Percentiles rank a stretch among this genome's conserved stretches.
Evolutionary conservation across 2,329 filamentous ascomycete species (phyloP).

Genomic region (Leptodontidium sp.): DNA sequence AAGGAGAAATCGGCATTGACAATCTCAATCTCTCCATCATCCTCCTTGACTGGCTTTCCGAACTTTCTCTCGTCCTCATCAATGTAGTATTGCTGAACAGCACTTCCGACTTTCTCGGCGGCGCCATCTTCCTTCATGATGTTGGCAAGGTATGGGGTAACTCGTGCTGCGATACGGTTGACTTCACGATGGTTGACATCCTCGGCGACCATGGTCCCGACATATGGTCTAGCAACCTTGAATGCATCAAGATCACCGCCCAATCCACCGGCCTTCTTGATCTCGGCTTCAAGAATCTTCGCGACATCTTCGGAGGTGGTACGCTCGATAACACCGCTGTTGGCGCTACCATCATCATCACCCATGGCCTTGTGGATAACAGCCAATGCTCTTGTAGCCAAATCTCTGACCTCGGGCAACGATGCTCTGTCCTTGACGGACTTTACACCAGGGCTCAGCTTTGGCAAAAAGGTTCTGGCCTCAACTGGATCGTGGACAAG

Average conservation of each 20-base stretch:
- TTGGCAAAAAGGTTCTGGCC: slow-evolving; percentile 92
- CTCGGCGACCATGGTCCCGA: slow-evolving; percentile 85
- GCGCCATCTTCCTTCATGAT: slow-evolving; percentile 70
- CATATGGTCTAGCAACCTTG: slow-evolving; percentile 74
- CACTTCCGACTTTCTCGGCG: slow-evolving; percentile 70
- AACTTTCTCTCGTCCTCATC: slow-evolving; percentile 89
- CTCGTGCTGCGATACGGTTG: slow-evolving; percentile 71
- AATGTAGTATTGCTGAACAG: slow-evolving; percentile 79
- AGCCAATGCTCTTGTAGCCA: slow-evolving; percentile 80
- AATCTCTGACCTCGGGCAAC: slow-evolving; percentile 90
- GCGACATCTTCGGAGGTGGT: slow-evolving; percentile 77
- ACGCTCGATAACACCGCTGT: slow-evolving; percentile 64
- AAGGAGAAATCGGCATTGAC: slow-evolving; percentile 98
- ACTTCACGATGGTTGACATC: slow-evolving; percentile 86
- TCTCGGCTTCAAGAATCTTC: slow-evolving; percentile 76
- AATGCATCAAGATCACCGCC: slow-evolving; percentile 70
- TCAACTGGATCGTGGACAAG: slow-evolving; percentile 96
- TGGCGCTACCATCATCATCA: slow-evolving; percentile 67
- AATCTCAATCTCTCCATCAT: slow-evolving; percentile 93
- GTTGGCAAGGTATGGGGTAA: slow-evolving; percentile 78
- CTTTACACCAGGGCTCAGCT: slow-evolving; percentile 93
- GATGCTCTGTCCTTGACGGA: slow-evolving; percentile 87
- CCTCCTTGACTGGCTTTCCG: slow-evolving; percentile 83
- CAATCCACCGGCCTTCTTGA: slow-evolving; percentile 74
- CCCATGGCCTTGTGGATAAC: slow-evolving; percentile 96